phyloP scores from a whole-genome alignment of 2,329 filamentous ascomycete species.

The Tolypocladium guangdongense region DNA sequence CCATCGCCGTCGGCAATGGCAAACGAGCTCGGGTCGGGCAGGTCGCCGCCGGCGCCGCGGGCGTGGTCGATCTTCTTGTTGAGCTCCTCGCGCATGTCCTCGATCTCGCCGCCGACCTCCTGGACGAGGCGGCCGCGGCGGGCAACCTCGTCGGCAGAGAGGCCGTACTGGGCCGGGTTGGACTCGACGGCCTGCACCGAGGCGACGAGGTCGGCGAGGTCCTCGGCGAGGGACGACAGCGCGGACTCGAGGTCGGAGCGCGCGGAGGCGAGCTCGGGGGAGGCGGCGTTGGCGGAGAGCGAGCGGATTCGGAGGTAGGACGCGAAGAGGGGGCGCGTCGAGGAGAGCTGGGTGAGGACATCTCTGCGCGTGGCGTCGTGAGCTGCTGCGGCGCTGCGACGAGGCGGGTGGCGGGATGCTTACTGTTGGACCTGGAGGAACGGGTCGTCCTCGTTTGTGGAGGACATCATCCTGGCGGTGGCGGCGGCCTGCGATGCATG shows the following conservation, averaged over 20 bases:
- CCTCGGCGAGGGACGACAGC: constrained; percentile 62
- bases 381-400: neutral
- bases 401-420: constrained; percentile 11
- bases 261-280: constrained; percentile 77
- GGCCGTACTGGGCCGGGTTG: constrained; percentile 76
- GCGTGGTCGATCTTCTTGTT: constrained; percentile 40
- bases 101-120: constrained; percentile 80
- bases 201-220: constrained; percentile 79
- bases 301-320: constrained; percentile 95
- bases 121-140: constrained; percentile 73
- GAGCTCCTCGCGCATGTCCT: constrained; percentile 80
- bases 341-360: constrained; percentile 71
- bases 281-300: constrained; percentile 57
- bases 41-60: constrained; percentile 26
- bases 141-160: constrained; percentile 71
- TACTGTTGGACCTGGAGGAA: constrained; percentile 65
- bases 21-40: constrained; percentile 45
- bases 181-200: constrained; percentile 81
- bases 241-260: constrained; percentile 56
- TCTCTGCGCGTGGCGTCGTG: constrained; percentile 46
- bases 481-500: constrained; percentile 11
- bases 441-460: constrained; percentile 55
- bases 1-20: constrained; percentile 37
- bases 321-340: constrained; percentile 76
- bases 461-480: constrained; percentile 50